These are phyloP conservation scores for Penicillium cinerascens DNA, from an alignment of 495 filamentous ascomycete species.

Conservation along the genomic window DNA sequence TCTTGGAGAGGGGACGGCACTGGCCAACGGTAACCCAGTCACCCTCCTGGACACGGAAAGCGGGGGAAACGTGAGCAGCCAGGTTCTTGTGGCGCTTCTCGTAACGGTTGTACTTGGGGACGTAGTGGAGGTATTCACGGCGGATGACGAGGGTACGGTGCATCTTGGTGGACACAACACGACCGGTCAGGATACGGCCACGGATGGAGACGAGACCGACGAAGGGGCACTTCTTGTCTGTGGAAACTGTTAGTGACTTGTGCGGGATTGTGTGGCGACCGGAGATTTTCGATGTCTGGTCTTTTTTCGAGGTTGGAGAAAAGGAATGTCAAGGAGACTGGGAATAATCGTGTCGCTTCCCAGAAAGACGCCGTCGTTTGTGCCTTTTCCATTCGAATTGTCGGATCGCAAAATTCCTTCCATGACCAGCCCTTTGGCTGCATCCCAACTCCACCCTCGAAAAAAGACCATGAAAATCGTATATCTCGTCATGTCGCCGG, in stretches of 20 bases:
- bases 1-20: conserved; percentile 98
- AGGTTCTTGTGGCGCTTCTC: conserved; percentile 99
- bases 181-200: conserved; percentile 98
- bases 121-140: conserved; percentile 99
- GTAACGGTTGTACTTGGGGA: conserved; percentile 98
- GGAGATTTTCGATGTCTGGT: conserved; percentile 11
- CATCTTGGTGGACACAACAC: conserved; percentile 99
- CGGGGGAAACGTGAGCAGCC: conserved; percentile 94
- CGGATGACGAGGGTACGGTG: conserved; percentile 98
- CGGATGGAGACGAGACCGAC: conserved; percentile 96
- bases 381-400: background rate
- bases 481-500: conserved; percentile 14
- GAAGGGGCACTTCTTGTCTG: conserved; percentile 99
- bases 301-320: conserved; percentile 8
- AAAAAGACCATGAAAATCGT: conserved; percentile 22
- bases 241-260: conserved; percentile 30
- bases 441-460: conserved; percentile 22
- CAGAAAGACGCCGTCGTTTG: background rate
- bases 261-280: conserved; percentile 3
- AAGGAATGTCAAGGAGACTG: background rate
- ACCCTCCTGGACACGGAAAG: conserved; percentile 99
- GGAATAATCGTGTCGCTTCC: background rate
- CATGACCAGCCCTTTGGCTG: conserved; percentile 2
- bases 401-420: conserved; percentile 1
- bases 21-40: conserved; percentile 99